These are phyloP conservation scores for Cutaneotrichosporon mucoides DNA, from an alignment of 1,284 basidiomycete genomes.

Conservation along the genomic window DNA sequence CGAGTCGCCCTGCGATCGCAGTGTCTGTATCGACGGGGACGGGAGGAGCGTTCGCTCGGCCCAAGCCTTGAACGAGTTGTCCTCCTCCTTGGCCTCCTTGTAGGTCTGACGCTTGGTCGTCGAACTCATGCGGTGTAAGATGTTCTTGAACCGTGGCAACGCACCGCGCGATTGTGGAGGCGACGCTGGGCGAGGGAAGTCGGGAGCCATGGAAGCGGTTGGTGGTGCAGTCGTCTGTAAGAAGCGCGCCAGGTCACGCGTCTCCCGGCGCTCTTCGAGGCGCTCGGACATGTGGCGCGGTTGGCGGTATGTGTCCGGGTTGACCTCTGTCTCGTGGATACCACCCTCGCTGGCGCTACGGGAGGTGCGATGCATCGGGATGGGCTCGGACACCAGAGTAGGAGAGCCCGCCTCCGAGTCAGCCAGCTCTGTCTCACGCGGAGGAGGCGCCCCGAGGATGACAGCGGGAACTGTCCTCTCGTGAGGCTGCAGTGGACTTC, in stretches of 20 bases:
- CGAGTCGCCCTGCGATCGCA: not conserved
- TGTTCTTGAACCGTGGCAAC: constrained; percentile 4
- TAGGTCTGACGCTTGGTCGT: not conserved
- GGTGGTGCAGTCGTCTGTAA: constrained; percentile 32
- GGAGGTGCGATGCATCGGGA: not conserved
- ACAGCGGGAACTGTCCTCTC: constrained; percentile 37
- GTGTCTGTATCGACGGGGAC: not conserved
- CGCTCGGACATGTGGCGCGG: constrained; percentile 8
- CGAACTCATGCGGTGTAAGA: constrained; percentile 14
- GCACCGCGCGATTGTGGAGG: not conserved
- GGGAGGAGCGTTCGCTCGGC: not conserved
- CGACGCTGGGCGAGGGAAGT: not conserved
- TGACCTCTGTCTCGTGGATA: not conserved
- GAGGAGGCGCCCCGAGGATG: constrained; percentile 31
- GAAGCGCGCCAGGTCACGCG: constrained; percentile 44
- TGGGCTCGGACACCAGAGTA: not conserved
- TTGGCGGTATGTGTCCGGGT: not conserved
- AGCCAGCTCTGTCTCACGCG: not conserved
- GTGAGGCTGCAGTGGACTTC: not conserved
- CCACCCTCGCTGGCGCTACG: constrained; percentile 13
- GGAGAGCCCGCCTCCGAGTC: not conserved
- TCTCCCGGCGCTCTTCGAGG: constrained; percentile 4
- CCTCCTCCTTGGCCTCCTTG: not conserved
- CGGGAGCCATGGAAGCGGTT: not conserved
- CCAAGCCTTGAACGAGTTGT: not conserved